These are phyloP conservation scores for Flammula alnicola DNA, from an alignment of 1,284 basidiomycete genomes.

Conservation along the genomic window DNA sequence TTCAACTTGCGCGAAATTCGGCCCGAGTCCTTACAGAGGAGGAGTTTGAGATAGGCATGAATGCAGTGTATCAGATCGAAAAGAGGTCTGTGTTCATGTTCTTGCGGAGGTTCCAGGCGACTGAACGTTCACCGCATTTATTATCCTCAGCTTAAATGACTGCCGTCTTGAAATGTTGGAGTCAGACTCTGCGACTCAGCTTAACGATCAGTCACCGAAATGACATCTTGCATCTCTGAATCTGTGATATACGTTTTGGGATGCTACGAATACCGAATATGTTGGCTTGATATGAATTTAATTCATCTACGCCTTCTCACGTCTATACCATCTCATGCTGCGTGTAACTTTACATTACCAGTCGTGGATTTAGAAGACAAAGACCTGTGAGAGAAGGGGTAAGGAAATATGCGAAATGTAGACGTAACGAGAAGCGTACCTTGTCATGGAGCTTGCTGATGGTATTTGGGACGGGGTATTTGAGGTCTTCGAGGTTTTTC, in stretches of 20 bases:
- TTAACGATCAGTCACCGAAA: conserved; percentile 32
- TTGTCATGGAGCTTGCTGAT: conserved; percentile 93
- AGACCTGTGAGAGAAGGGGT: conserved; percentile 48
- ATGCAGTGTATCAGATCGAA: conserved; percentile 66
- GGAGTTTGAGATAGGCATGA: conserved; percentile 72
- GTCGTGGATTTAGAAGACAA: conserved; percentile 55
- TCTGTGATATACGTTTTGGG: conserved; percentile 1
- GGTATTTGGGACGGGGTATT: conserved; percentile 87
- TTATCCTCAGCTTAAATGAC: conserved; percentile 53
- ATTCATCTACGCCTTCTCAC: conserved; percentile 9
- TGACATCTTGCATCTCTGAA: conserved; percentile 7
- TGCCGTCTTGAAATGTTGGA: conserved; percentile 66
- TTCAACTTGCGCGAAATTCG: conserved; percentile 76
- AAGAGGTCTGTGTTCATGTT: conserved; percentile 38
- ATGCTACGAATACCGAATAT: too few species aligned
- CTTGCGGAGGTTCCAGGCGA: too few species aligned
- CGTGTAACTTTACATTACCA: not conserved
- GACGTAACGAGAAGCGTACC: conserved; percentile 47
- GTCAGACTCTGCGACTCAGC: conserved; percentile 47
- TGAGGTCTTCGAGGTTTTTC: conserved; percentile 88
- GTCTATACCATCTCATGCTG: not conserved
- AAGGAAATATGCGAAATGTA: not conserved
- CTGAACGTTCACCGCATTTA: too few species aligned
- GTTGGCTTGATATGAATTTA: conserved; percentile 5
- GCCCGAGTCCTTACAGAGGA: conserved; percentile 66